Evolutionary conservation across 129 eudicot species (phyloP).

Genomic region (Chrysanthemum lavandulifolium): DNA sequence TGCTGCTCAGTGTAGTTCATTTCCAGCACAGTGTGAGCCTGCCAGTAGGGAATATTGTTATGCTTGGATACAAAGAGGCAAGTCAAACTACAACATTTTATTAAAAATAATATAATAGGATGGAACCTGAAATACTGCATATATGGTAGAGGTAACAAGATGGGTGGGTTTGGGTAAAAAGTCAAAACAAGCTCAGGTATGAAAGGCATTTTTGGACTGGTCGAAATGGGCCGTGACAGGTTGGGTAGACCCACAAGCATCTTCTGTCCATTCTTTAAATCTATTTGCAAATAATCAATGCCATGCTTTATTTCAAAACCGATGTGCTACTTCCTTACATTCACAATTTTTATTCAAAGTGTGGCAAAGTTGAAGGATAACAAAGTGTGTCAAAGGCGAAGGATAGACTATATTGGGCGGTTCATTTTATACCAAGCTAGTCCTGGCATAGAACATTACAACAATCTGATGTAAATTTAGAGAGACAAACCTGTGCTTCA

Average conservation of each 20-base stretch:
- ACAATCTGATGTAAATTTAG: neutral
- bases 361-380: too few relatives aligned
- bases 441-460: neutral
- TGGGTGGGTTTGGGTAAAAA: neutral
- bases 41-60: constrained; percentile 27
- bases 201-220: neutral
- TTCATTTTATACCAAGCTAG: too few relatives aligned
- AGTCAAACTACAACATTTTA: neutral
- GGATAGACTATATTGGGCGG: too few relatives aligned
- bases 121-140: neutral
- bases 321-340: too few relatives aligned
- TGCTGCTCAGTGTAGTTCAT: constrained; percentile 94
- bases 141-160: neutral
- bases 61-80: neutral
- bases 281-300: too few relatives aligned
- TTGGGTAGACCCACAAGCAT: neutral
- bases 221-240: neutral
- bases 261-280: neutral
- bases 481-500: constrained; percentile 77
- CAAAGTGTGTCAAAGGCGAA: too few relatives aligned
- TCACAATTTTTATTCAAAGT: too few relatives aligned
- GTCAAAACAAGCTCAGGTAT: neutral
- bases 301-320: too few relatives aligned
- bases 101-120: neutral
- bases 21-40: constrained; percentile 99